A percentile compares a stretch with the other conserved stretches of the same genome.
These are phyloP conservation scores for Aegilops bicornis DNA, from an alignment of 176 grass and related monocot species.

Conservation along the genomic window DNA sequence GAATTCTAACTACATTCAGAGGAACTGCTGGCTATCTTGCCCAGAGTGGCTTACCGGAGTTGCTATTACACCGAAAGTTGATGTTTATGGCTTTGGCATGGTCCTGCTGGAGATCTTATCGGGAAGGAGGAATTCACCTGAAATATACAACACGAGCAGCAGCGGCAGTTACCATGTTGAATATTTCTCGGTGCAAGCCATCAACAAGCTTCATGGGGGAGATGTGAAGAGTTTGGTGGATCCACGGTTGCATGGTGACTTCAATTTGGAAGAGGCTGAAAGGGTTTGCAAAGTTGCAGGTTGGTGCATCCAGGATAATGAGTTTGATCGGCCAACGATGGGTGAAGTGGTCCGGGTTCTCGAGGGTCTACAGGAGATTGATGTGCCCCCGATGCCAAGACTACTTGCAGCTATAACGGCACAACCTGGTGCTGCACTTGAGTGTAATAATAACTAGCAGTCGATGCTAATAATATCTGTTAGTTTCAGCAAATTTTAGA, in stretches of 20 bases:
- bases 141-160: not conserved
- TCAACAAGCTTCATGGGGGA: not conserved
- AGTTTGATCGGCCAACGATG: not conserved
- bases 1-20: not conserved
- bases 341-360: conserved; percentile 2
- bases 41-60: not conserved
- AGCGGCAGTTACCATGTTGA: not conserved
- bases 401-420: not conserved
- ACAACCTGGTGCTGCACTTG: not conserved
- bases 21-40: not conserved
- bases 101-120: not conserved
- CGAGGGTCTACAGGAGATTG: conserved; percentile 2
- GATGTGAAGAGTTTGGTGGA: not conserved
- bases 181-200: not conserved
- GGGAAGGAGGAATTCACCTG: not conserved
- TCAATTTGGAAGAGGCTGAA: not conserved
- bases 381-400: not conserved
- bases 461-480: not conserved
- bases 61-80: not conserved
- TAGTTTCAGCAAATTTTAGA: not conserved
- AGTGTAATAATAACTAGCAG: not conserved
- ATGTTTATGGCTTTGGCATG: not conserved
- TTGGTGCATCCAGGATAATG: conserved; percentile 6
- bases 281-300: not conserved
- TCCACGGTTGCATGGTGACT: not conserved